Conservation (phyloP, 768 basidiomycete genomes). For the Hortiboletus campestris region DNA sequence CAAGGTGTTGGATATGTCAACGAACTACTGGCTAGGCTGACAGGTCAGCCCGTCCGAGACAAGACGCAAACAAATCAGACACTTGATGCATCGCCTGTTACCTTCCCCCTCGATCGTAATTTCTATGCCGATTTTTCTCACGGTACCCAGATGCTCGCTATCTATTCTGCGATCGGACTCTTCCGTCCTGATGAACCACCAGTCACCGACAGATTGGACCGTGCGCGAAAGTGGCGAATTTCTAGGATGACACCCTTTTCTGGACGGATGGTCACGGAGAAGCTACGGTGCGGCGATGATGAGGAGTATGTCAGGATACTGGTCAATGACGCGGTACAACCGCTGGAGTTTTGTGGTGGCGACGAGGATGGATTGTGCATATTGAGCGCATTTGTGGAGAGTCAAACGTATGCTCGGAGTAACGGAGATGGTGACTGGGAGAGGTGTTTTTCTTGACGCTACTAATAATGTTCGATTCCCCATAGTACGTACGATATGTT, state of each 20-base stretch:
- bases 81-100: conserved; percentile 58
- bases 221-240: conserved; percentile 47
- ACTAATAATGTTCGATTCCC: too few species aligned
- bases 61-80: conserved; percentile 76
- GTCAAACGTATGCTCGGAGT: conserved; percentile 65
- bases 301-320: conserved; percentile 66
- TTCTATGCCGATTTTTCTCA: conserved; percentile 85
- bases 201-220: conserved; percentile 16
- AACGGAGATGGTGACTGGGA: conserved; percentile 74
- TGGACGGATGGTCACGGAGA: conserved; percentile 72
- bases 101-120: conserved; percentile 69
- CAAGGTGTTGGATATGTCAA: conserved; percentile 88
- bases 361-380: conserved; percentile 56
- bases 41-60: conserved; percentile 59
- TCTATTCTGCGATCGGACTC: conserved; percentile 63
- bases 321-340: conserved; percentile 72
- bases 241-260: conserved; percentile 72
- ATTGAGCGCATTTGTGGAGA: conserved; percentile 63
- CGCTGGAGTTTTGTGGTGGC: conserved; percentile 59
- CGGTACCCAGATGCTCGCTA: conserved; percentile 81
- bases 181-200: conserved; percentile 36
- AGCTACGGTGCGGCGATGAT: conserved; percentile 44
- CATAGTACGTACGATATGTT: too few species aligned
- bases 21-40: conserved; percentile 81
- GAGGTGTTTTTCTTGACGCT: conserved; percentile 47